Evolutionary conservation across 1,284 basidiomycete species (phyloP), one percentile per base, ranked within the genome.

Genomic region (Inonotus hispidus): DNA sequence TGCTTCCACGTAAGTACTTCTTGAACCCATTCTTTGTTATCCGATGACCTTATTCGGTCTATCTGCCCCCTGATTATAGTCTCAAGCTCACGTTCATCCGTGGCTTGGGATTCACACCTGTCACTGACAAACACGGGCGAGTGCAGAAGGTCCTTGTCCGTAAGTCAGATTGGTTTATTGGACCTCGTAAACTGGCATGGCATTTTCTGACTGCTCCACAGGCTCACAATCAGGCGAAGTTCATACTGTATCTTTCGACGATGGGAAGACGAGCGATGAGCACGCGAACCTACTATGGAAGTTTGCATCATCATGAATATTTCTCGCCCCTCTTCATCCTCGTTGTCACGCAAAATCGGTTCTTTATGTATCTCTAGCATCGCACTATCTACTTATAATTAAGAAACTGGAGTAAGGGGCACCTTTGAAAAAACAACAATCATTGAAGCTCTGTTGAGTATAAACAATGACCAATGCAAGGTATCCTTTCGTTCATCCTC

Each of bases 61-160:
- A 5, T 14, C 63, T 39, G 62, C 38, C 32, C 7, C 27, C 55
- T 45, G 19, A 45, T 35, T 47, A 6, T 38, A 91, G 88, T 23
- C 67, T 90, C 54, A 82, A 88, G 54, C 68, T 90, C 25, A 81
- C 81, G 63, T 74, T 90, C 64, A 88, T 82, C 70, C 85, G 82
- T 67, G 83, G 82, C 4, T 71, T 90, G 43, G 88, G 88, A 14
- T 87, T 91, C 63, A 82, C 87, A 56, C 82, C 87, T 5, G 71
- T 89, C 37, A 64, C 81, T 23, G 79, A 82, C 61, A 80, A 80
- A 60, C 71, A 80, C 45, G 82, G 81, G 0, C 71, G 71, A 21
- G 66, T 82, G 38, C 67, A 71, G 25, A 89, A 85, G 68, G 82
- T 90, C 73, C 79, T 91, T 66, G 75, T 90, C 66, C 77, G 87